Conservation (phyloP, 176 grass and related monocot genomes). For the Carex scoparia region DNA sequence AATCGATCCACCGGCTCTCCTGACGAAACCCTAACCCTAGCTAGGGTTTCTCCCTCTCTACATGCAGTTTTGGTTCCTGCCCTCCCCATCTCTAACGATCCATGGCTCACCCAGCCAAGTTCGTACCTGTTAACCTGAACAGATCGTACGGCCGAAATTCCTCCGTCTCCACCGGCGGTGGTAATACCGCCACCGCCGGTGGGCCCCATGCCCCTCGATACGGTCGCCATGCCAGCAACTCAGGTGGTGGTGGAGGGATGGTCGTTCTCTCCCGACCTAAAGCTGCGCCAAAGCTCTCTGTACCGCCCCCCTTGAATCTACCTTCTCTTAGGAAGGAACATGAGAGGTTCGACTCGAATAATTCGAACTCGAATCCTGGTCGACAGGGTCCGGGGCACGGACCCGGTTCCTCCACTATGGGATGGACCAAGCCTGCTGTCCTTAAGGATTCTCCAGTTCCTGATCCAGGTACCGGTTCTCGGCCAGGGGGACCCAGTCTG, state of each 20-base stretch:
- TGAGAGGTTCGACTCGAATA: conserved; percentile 68
- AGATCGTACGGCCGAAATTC: conserved; percentile 60
- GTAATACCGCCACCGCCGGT: conserved; percentile 21
- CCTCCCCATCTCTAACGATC: conserved; percentile 25
- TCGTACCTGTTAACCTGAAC: conserved; percentile 78
- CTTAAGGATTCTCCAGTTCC: conserved; percentile 12
- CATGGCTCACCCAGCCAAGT: conserved; percentile 90
- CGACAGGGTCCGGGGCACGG: conserved; percentile 34
- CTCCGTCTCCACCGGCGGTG: conserved; percentile 20
- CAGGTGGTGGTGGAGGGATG: conserved; percentile 57
- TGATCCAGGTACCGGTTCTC: conserved; percentile 40
- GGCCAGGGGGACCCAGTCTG: conserved; percentile 3
- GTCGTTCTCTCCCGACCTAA: conserved; percentile 74
- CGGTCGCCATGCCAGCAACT: conserved; percentile 23
- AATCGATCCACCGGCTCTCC: not conserved
- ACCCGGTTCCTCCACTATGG: conserved; percentile 43
- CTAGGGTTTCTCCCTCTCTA: conserved; percentile 31
- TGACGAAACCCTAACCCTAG: conserved; percentile 29
- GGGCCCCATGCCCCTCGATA: conserved; percentile 16
- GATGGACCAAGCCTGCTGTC: conserved; percentile 69
- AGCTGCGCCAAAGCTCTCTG: conserved; percentile 69
- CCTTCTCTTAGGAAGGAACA: conserved; percentile 93
- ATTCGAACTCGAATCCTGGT: conserved; percentile 29
- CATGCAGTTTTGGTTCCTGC: conserved; percentile 45
- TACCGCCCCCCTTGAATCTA: conserved; percentile 90